Evolutionary conservation across 176 grass and related monocot species (phyloP).

Genomic region (Aegilops tauschii): DNA sequence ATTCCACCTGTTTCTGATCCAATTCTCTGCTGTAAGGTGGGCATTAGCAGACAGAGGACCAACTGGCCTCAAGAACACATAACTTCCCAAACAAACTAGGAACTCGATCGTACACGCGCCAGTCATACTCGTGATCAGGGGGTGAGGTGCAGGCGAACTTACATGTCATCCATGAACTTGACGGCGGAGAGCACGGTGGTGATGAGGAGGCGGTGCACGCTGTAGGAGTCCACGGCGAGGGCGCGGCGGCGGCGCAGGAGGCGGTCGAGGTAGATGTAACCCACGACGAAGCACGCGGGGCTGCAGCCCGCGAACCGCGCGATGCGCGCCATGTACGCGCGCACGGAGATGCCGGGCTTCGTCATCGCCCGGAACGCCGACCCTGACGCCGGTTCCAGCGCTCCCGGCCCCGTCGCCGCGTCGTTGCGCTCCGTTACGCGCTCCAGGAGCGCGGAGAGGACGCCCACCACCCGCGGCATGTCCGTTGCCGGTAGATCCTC

Average conservation of each 20-base stretch:
- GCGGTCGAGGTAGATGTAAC: constrained; percentile 71
- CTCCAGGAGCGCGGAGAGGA: constrained; percentile 52
- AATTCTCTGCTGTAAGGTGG: neutral
- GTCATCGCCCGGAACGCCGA: constrained; percentile 48
- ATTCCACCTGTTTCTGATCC: neutral
- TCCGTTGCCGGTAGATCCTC: constrained; percentile 8
- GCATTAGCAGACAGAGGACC: neutral
- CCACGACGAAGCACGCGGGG: constrained; percentile 53
- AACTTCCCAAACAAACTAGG: neutral
- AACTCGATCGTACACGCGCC: neutral
- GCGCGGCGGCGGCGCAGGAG: constrained; percentile 18
- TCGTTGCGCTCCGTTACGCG: constrained; percentile 59
- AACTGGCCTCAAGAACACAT: neutral
- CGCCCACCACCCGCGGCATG: constrained; percentile 48
- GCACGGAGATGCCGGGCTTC: constrained; percentile 48
- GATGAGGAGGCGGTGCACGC: constrained; percentile 64
- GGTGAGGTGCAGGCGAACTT: constrained; percentile 17
- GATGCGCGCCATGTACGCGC: constrained; percentile 61
- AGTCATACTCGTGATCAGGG: neutral
- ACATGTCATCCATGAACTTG: constrained; percentile 68
- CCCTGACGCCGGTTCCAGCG: neutral
- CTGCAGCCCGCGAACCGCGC: constrained; percentile 53
- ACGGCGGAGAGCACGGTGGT: constrained; percentile 58
- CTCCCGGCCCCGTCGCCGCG: neutral
- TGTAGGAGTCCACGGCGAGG: constrained; percentile 48